phyloP scores from a whole-genome alignment of 2,329 filamentous ascomycete genomes.

The Chrysoporthe cubensis region DNA sequence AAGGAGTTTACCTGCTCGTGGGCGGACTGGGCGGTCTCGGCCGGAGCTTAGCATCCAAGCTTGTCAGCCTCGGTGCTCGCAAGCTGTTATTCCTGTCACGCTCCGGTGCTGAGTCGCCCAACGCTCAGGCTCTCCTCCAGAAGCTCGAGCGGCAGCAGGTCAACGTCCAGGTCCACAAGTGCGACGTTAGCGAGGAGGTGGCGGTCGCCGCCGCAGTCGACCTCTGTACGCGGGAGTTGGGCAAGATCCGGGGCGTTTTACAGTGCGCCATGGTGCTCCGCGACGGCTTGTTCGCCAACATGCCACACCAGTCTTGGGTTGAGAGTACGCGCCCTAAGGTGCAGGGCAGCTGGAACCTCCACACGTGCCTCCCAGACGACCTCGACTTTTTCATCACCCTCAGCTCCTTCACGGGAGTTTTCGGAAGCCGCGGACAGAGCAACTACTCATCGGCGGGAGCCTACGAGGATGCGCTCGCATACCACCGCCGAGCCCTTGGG shows the following conservation, averaged over 20 bases:
- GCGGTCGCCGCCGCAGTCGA: neutral
- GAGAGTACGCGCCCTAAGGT: neutral
- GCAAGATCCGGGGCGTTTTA: slow-evolving; percentile 19
- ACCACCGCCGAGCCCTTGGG: slow-evolving; percentile 16
- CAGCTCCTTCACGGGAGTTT: slow-evolving; percentile 31
- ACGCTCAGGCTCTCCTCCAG: neutral
- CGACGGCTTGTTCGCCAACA: slow-evolving; percentile 12
- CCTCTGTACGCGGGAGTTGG: neutral
- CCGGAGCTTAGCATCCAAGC: neutral
- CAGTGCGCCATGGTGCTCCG: slow-evolving; percentile 21
- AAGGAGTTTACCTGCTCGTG: slow-evolving; percentile 7
- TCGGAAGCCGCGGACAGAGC: slow-evolving; percentile 33
- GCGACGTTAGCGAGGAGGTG: neutral
- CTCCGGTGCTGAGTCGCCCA: neutral
- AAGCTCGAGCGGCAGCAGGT: neutral
- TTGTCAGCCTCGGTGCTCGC: slow-evolving; percentile 13
- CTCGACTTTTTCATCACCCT: slow-evolving; percentile 16
- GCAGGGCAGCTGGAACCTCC: slow-evolving; percentile 6
- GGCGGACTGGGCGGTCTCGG: slow-evolving; percentile 20
- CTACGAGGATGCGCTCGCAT: slow-evolving; percentile 35
- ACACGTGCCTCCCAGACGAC: neutral
- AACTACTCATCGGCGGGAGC: slow-evolving; percentile 38
- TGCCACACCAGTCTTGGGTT: neutral
- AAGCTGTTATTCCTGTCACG: slow-evolving; percentile 20
- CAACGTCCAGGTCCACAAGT: neutral